These are phyloP conservation scores for Byssoonygena ceratinophila DNA, from an alignment of 2,329 filamentous ascomycete species.

Conservation along the genomic window DNA sequence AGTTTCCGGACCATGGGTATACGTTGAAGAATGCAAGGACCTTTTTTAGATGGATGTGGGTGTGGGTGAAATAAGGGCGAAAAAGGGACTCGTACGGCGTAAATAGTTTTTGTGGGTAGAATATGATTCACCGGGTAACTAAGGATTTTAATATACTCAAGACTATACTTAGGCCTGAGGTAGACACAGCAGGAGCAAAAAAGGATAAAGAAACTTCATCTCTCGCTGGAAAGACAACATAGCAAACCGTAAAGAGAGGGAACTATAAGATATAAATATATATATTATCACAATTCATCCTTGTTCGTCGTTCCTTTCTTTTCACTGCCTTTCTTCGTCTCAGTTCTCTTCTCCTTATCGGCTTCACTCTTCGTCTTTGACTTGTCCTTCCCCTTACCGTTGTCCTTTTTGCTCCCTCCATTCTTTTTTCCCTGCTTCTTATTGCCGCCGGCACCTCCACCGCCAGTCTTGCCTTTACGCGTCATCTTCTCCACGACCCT, in stretches of 20 bases:
- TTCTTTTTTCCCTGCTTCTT: slow-evolving; percentile 20
- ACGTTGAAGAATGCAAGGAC: slow-evolving; percentile 25
- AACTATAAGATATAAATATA: no score
- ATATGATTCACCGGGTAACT: no score
- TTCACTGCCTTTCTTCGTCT: slow-evolving; percentile 6
- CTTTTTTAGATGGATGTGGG: slow-evolving; percentile 31
- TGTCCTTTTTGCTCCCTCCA: slow-evolving; percentile 22
- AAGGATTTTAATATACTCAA: no score
- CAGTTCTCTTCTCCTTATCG: slow-evolving; percentile 25
- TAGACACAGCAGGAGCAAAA: no score
- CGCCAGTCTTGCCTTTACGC: slow-evolving; percentile 16
- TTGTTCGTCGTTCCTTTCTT: slow-evolving; percentile 8
- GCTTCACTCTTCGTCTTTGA: slow-evolving; percentile 20
- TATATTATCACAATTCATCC: slow-evolving; percentile 16
- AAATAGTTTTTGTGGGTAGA: not conserved
- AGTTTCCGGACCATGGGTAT: slow-evolving; percentile 28
- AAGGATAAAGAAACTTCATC: not conserved
- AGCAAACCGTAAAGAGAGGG: no score
- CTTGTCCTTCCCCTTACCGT: slow-evolving; percentile 22
- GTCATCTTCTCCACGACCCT: slow-evolving; percentile 59
- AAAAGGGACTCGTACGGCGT: not conserved
- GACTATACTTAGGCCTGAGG: no score
- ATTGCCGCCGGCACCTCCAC: slow-evolving; percentile 17
- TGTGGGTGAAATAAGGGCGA: slow-evolving; percentile 28
- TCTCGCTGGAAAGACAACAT: not conserved